phyloP scores from a whole-genome alignment of 2,329 filamentous ascomycete species.

The Aaosphaeria arxii region DNA sequence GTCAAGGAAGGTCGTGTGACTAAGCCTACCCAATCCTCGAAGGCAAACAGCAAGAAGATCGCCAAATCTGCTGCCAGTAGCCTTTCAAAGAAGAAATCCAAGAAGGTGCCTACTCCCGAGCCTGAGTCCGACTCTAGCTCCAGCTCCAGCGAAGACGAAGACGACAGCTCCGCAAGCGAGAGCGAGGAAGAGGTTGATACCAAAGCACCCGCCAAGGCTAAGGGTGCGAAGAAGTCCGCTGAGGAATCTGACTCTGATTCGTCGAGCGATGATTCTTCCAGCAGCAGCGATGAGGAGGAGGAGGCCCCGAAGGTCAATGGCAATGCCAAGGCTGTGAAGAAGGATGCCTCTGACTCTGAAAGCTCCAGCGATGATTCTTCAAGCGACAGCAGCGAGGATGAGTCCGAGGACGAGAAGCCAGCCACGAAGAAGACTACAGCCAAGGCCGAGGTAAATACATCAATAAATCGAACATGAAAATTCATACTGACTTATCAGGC shows the following conservation, averaged over 20 bases:
- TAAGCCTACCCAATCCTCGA: conserved; percentile 65
- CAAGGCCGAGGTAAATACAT: conserved; percentile 18
- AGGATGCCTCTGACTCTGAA: conserved; percentile 35
- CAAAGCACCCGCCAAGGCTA: conserved; percentile 35
- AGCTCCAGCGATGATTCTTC: conserved; percentile 33
- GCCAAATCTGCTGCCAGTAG: conserved; percentile 51
- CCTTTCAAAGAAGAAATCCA: conserved; percentile 47
- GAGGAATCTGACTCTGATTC: conserved; percentile 15
- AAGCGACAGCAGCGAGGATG: conserved; percentile 21
- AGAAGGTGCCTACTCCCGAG: conserved; percentile 49
- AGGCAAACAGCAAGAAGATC: conserved; percentile 64
- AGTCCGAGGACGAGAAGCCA: conserved; percentile 25
- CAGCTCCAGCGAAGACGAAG: conserved; percentile 24
- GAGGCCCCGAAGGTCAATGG: conserved; percentile 33
- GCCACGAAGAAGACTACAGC: conserved; percentile 11
- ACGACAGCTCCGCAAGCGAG: conserved; percentile 15
- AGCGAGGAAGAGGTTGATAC: conserved; percentile 31
- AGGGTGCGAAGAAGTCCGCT: conserved; percentile 25
- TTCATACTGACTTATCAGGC: conserved; percentile 20
- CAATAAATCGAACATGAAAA: conserved; percentile 11
- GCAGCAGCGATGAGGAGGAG: conserved; percentile 20
- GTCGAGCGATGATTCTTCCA: conserved; percentile 15
- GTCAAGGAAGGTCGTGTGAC: conserved; percentile 66
- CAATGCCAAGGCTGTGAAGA: conserved; percentile 32
- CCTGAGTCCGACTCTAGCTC: conserved; percentile 39